Evolutionary conservation across 1,284 basidiomycete genomes (phyloP).

Genomic region (Sporisorium exsertum): DNA sequence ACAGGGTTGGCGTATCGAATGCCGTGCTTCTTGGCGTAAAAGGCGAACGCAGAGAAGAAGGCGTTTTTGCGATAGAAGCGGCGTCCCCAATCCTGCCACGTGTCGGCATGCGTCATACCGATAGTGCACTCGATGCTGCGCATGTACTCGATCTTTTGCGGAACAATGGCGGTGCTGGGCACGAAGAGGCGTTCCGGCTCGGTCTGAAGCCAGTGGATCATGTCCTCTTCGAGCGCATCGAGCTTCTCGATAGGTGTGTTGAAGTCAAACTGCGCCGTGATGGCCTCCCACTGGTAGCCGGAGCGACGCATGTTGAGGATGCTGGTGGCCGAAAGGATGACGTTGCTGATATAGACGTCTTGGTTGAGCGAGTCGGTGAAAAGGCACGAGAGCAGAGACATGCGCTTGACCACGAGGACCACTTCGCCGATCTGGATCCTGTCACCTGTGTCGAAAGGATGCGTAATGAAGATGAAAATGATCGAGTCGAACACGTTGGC

Average conservation of each 20-base stretch:
- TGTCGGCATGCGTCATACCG: constrained; percentile 66
- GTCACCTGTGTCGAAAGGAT: constrained; percentile 67
- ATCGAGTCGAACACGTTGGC: constrained; percentile 67
- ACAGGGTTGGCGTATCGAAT: constrained; percentile 57
- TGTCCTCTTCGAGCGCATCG: constrained; percentile 63
- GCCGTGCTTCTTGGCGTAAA: constrained; percentile 66
- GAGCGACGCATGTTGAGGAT: constrained; percentile 65
- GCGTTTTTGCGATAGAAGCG: constrained; percentile 62
- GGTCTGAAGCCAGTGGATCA: constrained; percentile 67
- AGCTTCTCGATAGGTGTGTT: constrained; percentile 63
- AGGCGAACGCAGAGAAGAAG: constrained; percentile 64
- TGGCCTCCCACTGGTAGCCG: constrained; percentile 64
- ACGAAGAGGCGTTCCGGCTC: constrained; percentile 65
- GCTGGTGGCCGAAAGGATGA: constrained; percentile 53
- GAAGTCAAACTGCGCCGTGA: constrained; percentile 62
- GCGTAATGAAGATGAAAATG: constrained; percentile 67
- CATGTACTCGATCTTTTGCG: constrained; percentile 64
- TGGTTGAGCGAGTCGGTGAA: constrained; percentile 62
- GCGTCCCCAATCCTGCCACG: constrained; percentile 67
- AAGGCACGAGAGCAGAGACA: constrained; percentile 62
- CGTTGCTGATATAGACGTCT: constrained; percentile 64
- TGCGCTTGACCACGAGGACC: constrained; percentile 61
- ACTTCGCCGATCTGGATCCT: constrained; percentile 54
- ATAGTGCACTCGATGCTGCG: constrained; percentile 61
- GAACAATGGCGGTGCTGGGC: constrained; percentile 61